Base-by-base conservation (phyloP, 1,284 basidiomycete genomes). In the Golubevia pallescens region DNA sequence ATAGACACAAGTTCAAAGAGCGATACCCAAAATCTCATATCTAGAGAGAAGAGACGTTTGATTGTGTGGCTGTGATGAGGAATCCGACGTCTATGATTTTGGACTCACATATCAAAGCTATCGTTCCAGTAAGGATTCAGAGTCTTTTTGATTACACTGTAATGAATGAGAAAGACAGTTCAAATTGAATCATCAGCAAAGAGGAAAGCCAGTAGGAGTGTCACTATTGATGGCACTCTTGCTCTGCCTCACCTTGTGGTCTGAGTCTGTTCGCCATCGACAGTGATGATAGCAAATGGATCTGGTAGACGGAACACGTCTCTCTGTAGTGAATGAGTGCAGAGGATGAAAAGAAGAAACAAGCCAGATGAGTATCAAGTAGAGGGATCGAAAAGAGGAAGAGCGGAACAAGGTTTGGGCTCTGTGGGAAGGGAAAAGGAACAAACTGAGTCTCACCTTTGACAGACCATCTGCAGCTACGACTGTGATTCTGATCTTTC, bases 201-300 rank as follows among this genome's bases (percentile, higher is more conserved):
- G n/a, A 16, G n/a, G 34, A 61, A n/a, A 8, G 28, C 24, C 5
- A 34, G 16, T 8, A 61, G 28, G 28, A 28, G 28, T 28, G 28
- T 28, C 28, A 28, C 28, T 28, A 28, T 28, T 28, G 28, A 28
- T 28, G 28, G 28, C 28, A 28, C 28, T 28, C 28, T 28, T 28
- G 28, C 28, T 28, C 28, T 28, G 28, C 28, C 28, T 28, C 16
- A 53, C 51, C 2, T 53, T 8, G 94, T 95, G 0, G 94, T 95
- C 78, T 94, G 92, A 0, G 94, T 95, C 87, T 96, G 93, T 86
- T 95, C 93, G 34, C 93, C 93, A 78, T 97, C 94, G 52, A 96
- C 94, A 21, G 93, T 95, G 81, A 96, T 92, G 77, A 97, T 93
- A 10, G 94, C 94, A 82, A 97, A 97, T 16, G 95, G 94, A 84